Evolutionary conservation across 2,329 filamentous ascomycete species (phyloP).

Genomic region (Fusarium sp.): DNA sequence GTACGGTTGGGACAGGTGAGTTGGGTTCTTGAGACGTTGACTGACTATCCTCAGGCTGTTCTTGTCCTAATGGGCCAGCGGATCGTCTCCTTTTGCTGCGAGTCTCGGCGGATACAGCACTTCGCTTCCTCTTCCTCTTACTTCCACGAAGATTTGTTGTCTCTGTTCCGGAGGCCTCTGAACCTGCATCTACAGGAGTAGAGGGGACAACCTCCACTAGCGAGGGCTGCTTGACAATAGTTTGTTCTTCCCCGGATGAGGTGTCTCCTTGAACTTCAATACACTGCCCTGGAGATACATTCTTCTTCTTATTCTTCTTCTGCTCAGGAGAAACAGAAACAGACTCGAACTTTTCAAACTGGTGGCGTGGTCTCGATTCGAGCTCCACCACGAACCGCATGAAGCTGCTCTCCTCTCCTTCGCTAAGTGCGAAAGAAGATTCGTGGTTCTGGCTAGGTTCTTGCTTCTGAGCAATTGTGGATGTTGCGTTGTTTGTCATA

Average conservation of each 20-base stretch:
- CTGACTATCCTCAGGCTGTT: constrained; percentile 38
- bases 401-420: constrained; percentile 62
- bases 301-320: constrained; percentile 23
- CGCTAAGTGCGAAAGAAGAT: constrained; percentile 57
- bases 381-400: constrained; percentile 63
- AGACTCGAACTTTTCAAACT: constrained; percentile 32
- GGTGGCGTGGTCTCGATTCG: constrained; percentile 56
- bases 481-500: constrained; percentile 21
- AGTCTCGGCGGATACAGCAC: constrained; percentile 34
- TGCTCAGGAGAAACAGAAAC: constrained; percentile 32
- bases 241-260: constrained; percentile 35
- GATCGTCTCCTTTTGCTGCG: constrained; percentile 51
- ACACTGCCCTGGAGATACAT: constrained; percentile 19
- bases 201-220: constrained; percentile 42
- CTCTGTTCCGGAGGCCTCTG: constrained; percentile 26
- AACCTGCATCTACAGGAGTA: constrained; percentile 35
- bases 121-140: constrained; percentile 51
- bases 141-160: constrained; percentile 28
- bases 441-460: constrained; percentile 39
- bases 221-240: constrained; percentile 15
- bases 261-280: constrained; percentile 43
- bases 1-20: constrained; percentile 38
- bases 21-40: constrained; percentile 31
- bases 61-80: constrained; percentile 24
- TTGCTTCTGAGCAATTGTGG: constrained; percentile 7